These are phyloP conservation scores for Emergomyces pasteurianus DNA, from an alignment of 2,329 filamentous ascomycete species.

Conservation along the genomic window DNA sequence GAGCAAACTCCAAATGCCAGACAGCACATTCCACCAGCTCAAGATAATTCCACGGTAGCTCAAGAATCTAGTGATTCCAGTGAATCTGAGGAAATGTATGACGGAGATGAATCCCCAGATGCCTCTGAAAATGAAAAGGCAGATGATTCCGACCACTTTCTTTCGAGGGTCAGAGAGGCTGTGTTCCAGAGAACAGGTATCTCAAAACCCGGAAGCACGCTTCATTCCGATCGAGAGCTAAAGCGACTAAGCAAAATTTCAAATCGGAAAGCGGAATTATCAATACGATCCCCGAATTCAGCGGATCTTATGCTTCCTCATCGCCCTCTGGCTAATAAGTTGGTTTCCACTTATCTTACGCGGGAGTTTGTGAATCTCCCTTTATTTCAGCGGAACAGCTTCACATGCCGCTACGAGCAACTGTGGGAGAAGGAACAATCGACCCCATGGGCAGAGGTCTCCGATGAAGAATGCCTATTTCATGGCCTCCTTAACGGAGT, in stretches of 20 bases:
- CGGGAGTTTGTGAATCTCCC: slow-evolving; percentile 18
- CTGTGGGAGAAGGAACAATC: neutral
- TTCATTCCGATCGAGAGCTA: slow-evolving; percentile 4
- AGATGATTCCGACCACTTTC: neutral
- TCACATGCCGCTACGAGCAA: slow-evolving; percentile 11
- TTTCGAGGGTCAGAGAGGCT: slow-evolving; percentile 7
- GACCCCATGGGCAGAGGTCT: neutral
- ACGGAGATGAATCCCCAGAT: neutral
- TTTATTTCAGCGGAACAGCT: slow-evolving; percentile 13
- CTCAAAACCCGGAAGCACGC: slow-evolving; percentile 8
- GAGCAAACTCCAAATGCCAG: neutral
- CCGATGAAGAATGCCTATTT: slow-evolving; percentile 8
- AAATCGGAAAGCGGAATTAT: slow-evolving; percentile 3
- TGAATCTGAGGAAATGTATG: neutral
- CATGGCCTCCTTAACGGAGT: slow-evolving; percentile 13
- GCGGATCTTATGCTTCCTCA: slow-evolving; percentile 6
- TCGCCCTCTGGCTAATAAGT: slow-evolving; percentile 10
- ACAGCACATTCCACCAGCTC: neutral
- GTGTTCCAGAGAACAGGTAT: slow-evolving; percentile 9
- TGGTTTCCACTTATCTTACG: slow-evolving; percentile 13
- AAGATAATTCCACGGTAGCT: neutral
- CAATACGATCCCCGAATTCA: neutral
- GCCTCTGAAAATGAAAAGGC: neutral
- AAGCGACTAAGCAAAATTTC: slow-evolving; percentile 1
- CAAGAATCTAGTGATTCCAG: neutral